phyloP scores from a whole-genome alignment of 2,329 filamentous ascomycete species.

The Penicillium sp. region DNA sequence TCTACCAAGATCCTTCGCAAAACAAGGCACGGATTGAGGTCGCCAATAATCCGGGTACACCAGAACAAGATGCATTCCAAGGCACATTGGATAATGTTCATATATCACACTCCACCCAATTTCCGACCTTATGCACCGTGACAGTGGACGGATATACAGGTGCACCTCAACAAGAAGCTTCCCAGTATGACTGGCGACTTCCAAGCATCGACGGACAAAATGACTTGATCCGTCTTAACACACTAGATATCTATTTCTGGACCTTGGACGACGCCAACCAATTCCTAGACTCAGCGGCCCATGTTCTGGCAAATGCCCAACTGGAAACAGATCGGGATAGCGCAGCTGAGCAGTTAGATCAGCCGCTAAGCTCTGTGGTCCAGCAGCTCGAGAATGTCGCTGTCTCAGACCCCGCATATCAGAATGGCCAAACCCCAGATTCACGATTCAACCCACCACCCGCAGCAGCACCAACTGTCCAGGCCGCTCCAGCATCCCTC shows the following conservation, averaged over 20 bases:
- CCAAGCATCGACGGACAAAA: slow-evolving; percentile 55
- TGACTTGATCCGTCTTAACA: slow-evolving; percentile 57
- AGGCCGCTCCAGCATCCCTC: slow-evolving; percentile 20
- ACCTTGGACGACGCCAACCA: slow-evolving; percentile 58
- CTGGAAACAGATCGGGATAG: slow-evolving; percentile 53
- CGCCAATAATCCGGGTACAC: slow-evolving; percentile 63
- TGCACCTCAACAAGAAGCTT: slow-evolving; percentile 25
- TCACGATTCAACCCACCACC: slow-evolving; percentile 33
- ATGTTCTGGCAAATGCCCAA: slow-evolving; percentile 38
- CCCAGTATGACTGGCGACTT: slow-evolving; percentile 57
- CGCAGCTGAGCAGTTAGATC: slow-evolving; percentile 35
- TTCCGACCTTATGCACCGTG: slow-evolving; percentile 61
- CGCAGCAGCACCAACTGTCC: slow-evolving; percentile 18
- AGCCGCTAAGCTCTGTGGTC: slow-evolving; percentile 60
- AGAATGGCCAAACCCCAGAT: slow-evolving; percentile 44
- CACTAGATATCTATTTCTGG: slow-evolving; percentile 66
- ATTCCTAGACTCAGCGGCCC: slow-evolving; percentile 51
- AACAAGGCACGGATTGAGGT: slow-evolving; percentile 60
- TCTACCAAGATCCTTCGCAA: slow-evolving; percentile 59
- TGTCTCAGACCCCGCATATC: slow-evolving; percentile 54
- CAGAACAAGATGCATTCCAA: slow-evolving; percentile 65
- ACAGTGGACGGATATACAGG: slow-evolving; percentile 49
- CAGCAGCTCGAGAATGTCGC: slow-evolving; percentile 64
- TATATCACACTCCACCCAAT: slow-evolving; percentile 59
- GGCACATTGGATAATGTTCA: slow-evolving; percentile 56